phyloP scores from a whole-genome alignment of 176 grass and related monocot genomes.

The Bothriochloa decipiens region DNA sequence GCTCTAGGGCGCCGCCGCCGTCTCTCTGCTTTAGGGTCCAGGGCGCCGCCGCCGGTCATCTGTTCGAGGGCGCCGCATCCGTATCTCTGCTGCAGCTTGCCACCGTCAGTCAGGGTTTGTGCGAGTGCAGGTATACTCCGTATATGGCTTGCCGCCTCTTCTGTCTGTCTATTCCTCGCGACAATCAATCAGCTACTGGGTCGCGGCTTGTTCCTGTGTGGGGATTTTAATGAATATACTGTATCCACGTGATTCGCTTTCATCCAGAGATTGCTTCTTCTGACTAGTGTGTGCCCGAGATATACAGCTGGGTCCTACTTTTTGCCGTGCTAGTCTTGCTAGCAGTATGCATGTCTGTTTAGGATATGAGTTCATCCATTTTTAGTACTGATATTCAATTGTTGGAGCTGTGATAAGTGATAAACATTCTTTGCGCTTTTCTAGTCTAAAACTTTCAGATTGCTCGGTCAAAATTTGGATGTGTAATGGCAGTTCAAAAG shows the following conservation, averaged over 20 bases:
- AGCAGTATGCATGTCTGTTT: background rate
- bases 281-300: background rate
- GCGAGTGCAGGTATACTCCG: background rate
- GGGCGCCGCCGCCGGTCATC: no score
- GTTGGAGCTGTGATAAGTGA: background rate
- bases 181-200: background rate
- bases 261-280: background rate
- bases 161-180: background rate
- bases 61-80: no score
- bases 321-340: background rate
- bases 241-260: background rate
- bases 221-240: background rate
- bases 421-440: background rate
- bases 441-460: background rate
- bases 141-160: background rate
- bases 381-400: background rate
- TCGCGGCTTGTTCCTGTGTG: background rate
- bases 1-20: no score
- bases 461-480: background rate
- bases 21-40: no score
- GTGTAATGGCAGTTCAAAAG: background rate
- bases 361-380: background rate
- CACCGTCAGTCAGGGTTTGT: no score
- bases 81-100: no score
- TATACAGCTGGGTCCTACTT: background rate